Base-by-base conservation (phyloP, 164 flowering plant species). In the Magnolia changhungtana region DNA sequence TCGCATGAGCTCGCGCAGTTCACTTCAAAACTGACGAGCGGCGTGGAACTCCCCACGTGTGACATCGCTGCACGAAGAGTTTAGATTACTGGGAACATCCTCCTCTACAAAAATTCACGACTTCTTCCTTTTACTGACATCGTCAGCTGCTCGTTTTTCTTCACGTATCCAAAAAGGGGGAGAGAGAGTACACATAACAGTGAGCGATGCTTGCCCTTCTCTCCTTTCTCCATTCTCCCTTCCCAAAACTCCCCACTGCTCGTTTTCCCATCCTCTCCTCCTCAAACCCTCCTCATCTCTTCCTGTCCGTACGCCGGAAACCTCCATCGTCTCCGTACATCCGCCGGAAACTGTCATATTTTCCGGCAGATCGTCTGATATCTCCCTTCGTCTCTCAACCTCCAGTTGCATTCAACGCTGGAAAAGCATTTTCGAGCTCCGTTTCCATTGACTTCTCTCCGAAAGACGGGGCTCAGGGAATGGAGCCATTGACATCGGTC, bases 401-500 rank as follows among this genome's bases (percentile, higher is more conserved):
- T 13, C 37, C 18, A 7, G 16, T 8, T 27, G 50, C 75, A 4
- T 50, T 21, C 29, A 31, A 55, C n/a, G 50, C n/a, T 50, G 23
- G 58, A 11, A 23, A 66, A 68, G 31, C 67, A 45, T 69, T 74
- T 52, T 76, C 75, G 23, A 71, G 61, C 16, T 55, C 61, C 18
- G 61, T 55, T 55, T 16, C 61, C 16, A 16, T 55, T 16, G 61
- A 55, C 10, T 55, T 55, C 61, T 55, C 61, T 55, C 61, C 61
- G 61, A 7, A 77, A 78, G 82, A 75, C 11, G 68, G 71, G 18
- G 69, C 63, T 8, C 27, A 64, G 55, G 69, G 88, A 69, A 87
- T 91, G 74, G 91, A 91, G 19, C 85, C 91, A 21, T 1, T n/a
- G 16, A 75, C 88, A 24, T 74, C 94, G 50, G 77, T 75, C 55